Conservation (phyloP, 208 protist species). For the Leishmania mexicana region DNA sequence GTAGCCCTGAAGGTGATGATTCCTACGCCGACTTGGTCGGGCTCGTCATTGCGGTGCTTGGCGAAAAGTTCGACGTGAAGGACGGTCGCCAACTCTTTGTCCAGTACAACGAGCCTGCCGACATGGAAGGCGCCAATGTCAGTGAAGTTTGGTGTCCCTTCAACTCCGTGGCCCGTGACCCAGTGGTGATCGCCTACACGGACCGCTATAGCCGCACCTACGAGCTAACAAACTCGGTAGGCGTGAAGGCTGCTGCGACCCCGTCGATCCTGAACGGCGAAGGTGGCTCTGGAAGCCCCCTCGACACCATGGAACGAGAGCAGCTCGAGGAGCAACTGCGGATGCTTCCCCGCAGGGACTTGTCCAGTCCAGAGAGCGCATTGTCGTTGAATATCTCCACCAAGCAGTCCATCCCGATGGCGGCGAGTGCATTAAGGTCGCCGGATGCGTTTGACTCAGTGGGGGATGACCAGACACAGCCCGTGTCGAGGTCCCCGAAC, state of each 20-base stretch:
- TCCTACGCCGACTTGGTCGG: not conserved
- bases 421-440: not conserved
- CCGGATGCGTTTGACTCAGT: not conserved
- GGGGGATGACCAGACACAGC: not conserved
- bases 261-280: conserved; percentile 16
- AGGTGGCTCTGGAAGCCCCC: conserved; percentile 4
- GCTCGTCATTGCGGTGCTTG: conserved; percentile 35
- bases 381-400: conserved; percentile 1
- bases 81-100: conserved; percentile 42
- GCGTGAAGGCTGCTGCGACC: conserved; percentile 3
- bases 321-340: conserved; percentile 57
- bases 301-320: conserved; percentile 55
- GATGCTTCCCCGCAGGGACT: conserved; percentile 33
- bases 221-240: conserved; percentile 10
- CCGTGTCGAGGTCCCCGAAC: not conserved
- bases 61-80: conserved; percentile 36
- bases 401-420: not conserved
- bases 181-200: conserved; percentile 41
- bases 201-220: conserved; percentile 36
- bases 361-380: conserved; percentile 17
- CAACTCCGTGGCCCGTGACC: conserved; percentile 23
- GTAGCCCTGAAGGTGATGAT: not conserved
- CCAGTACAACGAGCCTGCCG: conserved; percentile 6
- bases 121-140: not conserved
- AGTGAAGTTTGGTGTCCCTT: conserved; percentile 42